Evolutionary conservation across 441 rosid genomes (phyloP).

Genomic region (Bocquillonia castaneifolia): DNA sequence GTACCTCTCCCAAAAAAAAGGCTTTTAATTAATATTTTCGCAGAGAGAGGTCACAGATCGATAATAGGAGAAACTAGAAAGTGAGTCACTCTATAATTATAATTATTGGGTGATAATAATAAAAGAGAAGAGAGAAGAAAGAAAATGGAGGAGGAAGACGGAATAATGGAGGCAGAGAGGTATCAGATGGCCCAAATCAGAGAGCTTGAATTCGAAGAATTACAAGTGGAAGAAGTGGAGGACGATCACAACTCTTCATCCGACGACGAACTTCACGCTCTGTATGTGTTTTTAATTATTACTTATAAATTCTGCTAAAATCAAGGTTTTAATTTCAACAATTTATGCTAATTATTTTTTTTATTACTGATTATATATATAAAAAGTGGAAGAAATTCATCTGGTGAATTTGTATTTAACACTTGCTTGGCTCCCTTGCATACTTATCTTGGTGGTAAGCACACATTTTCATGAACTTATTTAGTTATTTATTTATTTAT

Average conservation of each 20-base stretch:
- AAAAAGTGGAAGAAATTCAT: conserved; percentile 28
- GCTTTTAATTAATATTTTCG: too few species aligned
- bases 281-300: conserved; percentile 18
- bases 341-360: too few species aligned
- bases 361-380: conserved; percentile 3
- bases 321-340: background rate
- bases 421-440: conserved; percentile 81
- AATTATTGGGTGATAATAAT: too few species aligned
- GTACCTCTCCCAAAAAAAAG: too few species aligned
- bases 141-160: conserved; percentile 35
- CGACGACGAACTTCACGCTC: conserved; percentile 40
- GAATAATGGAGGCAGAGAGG: conserved; percentile 58
- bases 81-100: too few species aligned
- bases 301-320: too few species aligned
- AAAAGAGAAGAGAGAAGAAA: too few species aligned
- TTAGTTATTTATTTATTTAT: background rate
- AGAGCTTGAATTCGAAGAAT: conserved; percentile 73
- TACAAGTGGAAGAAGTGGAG: conserved; percentile 84
- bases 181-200: conserved; percentile 79
- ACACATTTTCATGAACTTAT: background rate
- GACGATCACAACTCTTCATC: conserved; percentile 37
- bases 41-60: too few species aligned
- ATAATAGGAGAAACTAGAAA: too few species aligned
- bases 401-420: conserved; percentile 53
- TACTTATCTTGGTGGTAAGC: conserved; percentile 85